Evolutionary conservation across 306 rosid species (phyloP).

Genomic region (Erythrophleum fordii): DNA sequence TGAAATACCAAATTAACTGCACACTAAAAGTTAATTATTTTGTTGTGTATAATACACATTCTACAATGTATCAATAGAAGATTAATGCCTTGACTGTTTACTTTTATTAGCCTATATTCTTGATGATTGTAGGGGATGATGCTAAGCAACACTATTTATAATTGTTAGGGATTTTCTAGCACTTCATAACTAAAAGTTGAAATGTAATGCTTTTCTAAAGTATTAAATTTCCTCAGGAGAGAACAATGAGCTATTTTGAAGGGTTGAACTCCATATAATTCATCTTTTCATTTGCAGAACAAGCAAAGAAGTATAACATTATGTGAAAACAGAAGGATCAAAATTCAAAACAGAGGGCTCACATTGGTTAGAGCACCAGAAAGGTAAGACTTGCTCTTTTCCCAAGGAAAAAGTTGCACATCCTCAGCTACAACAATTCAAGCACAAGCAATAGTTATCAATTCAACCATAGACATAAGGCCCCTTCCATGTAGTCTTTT

Average conservation of each 20-base stretch:
- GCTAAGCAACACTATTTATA: slow-evolving; percentile 2
- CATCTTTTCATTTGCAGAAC: neutral
- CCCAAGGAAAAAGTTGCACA: slow-evolving; percentile 52
- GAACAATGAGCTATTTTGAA: slow-evolving; percentile 17
- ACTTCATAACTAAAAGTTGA: slow-evolving; percentile 15
- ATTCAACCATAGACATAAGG: slow-evolving; percentile 45
- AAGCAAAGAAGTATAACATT: neutral
- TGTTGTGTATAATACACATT: neutral
- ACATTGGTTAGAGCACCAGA: slow-evolving; percentile 47
- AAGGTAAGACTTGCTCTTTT: slow-evolving; percentile 50
- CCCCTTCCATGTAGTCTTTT: slow-evolving; percentile 55
- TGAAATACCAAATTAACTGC: too few relatives aligned
- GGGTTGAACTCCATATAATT: neutral
- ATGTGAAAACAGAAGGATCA: slow-evolving; percentile 14
- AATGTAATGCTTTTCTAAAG: slow-evolving; percentile 6
- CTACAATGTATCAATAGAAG: neutral
- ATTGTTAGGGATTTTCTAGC: slow-evolving; percentile 17
- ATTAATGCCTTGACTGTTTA: neutral
- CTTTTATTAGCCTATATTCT: neutral
- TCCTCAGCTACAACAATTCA: slow-evolving; percentile 51
- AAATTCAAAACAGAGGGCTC: slow-evolving; percentile 34
- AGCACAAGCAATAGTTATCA: slow-evolving; percentile 50
- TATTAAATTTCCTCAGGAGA: neutral
- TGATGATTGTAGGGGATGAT: neutral
- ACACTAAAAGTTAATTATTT: too few relatives aligned